A percentile compares a stretch with the other conserved stretches of the same genome.
phyloP scores from a whole-genome alignment of 805 yeast genomes.

The Metschnikowia lochheadii region DNA sequence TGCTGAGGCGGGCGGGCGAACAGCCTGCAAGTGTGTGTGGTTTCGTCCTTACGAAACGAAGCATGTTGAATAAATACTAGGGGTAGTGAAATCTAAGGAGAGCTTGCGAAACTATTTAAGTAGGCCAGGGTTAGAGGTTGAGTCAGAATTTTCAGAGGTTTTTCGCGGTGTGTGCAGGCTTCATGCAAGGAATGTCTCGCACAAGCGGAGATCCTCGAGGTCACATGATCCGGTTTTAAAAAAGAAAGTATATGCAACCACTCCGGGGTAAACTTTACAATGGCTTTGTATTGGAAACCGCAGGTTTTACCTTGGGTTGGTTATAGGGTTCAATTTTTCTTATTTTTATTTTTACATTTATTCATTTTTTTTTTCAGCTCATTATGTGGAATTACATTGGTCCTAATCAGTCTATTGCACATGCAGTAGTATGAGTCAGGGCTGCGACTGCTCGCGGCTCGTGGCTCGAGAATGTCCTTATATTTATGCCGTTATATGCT shows the following conservation, averaged over 20 bases:
- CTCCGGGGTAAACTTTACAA: too few relatives aligned
- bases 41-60: slow-evolving; percentile 15
- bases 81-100: not conserved
- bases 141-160: slow-evolving; percentile 13
- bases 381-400: not conserved
- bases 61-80: slow-evolving; percentile 8
- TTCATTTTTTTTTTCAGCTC: not conserved
- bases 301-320: not conserved
- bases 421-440: not conserved
- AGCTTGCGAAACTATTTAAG: not conserved
- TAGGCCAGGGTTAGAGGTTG: slow-evolving; percentile 1
- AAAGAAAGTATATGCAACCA: too few relatives aligned
- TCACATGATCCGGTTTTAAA: not conserved
- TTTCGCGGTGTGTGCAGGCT: slow-evolving; percentile 7
- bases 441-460: not conserved
- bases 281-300: too few relatives aligned
- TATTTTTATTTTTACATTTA: too few relatives aligned
- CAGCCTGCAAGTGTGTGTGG: slow-evolving; percentile 11
- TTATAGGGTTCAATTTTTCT: too few relatives aligned
- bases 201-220: slow-evolving; percentile 7
- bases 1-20: slow-evolving; percentile 8
- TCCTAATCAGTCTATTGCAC: not conserved
- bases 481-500: slow-evolving; percentile 1
- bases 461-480: not conserved
- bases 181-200: slow-evolving; percentile 6